A percentile compares a stretch with the other conserved stretches of the same genome.
phyloP scores from a whole-genome alignment of 23 red algal species.

The Gracilaria vermiculophylla region DNA sequence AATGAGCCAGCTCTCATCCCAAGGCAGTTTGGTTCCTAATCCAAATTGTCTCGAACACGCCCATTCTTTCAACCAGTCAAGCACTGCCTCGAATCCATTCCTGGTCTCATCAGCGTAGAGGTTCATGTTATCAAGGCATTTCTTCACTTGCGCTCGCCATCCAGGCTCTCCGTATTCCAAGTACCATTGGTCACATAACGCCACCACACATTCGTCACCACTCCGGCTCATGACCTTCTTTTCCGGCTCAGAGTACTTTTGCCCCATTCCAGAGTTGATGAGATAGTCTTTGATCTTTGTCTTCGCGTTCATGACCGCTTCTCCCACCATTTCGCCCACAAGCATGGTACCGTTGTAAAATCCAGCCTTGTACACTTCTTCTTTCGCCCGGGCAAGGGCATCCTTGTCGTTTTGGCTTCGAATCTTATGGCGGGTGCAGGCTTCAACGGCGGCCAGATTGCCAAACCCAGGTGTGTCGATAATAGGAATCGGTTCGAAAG shows the following conservation, averaged over 20 bases:
- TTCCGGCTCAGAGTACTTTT: constrained; percentile 91
- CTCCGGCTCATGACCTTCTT: constrained; percentile 85
- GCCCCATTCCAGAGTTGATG: constrained; percentile 56
- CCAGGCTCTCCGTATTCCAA: constrained; percentile 87
- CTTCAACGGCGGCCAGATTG: constrained; percentile 81
- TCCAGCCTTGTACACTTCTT: constrained; percentile 96
- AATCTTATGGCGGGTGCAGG: constrained; percentile 84
- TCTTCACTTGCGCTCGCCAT: constrained; percentile 71
- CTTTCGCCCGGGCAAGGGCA: constrained; percentile 87
- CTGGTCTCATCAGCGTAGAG: constrained; percentile 88
- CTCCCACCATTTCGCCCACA: constrained; percentile 68
- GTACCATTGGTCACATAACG: constrained; percentile 98
- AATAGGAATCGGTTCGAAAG: constrained; percentile 89
- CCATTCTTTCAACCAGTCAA: constrained; percentile 99
- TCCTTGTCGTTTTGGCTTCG: constrained; percentile 95
- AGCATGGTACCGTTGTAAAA: constrained; percentile 90
- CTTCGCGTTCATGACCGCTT: constrained; percentile 88
- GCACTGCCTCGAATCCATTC: constrained; percentile 83
- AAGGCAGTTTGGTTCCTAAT: constrained; percentile 92
- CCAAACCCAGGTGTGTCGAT: constrained; percentile 94
- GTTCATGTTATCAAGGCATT: constrained; percentile 79
- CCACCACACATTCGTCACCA: constrained; percentile 96
- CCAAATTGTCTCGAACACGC: constrained; percentile 98
- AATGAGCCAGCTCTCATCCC: constrained; percentile 96
- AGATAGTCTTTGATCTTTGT: constrained; percentile 74